These are phyloP conservation scores for Pleurotus tuber-regium DNA, from an alignment of 768 basidiomycete genomes.

Conservation along the genomic window DNA sequence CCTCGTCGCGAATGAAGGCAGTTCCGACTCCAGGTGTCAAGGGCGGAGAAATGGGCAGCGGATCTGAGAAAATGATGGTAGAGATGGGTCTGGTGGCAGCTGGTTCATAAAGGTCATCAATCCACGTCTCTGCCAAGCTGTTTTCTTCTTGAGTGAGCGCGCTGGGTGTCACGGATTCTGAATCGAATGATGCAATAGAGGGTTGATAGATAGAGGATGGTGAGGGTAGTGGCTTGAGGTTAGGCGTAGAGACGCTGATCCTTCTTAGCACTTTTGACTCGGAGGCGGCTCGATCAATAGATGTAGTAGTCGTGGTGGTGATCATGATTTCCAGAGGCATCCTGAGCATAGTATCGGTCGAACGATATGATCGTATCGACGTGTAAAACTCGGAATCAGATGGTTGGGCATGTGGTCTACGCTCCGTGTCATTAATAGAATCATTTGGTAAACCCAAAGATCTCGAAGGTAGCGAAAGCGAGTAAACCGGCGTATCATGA, in stretches of 20 bases:
- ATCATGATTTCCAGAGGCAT: background rate
- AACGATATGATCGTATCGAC: background rate
- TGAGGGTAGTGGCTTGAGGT: background rate
- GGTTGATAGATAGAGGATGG: background rate
- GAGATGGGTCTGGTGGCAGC: background rate
- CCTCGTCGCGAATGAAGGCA: background rate
- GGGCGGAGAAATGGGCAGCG: background rate
- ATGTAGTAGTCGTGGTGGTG: background rate
- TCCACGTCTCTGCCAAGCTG: background rate
- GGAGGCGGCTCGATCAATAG: background rate
- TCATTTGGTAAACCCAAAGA: background rate
- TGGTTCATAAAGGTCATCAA: constrained; percentile 2
- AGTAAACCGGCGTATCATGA: background rate
- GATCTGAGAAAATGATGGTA: background rate
- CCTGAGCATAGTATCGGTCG: background rate
- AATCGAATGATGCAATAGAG: background rate
- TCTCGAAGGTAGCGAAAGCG: background rate
- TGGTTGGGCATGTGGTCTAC: no score
- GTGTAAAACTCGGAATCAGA: constrained; percentile 4
- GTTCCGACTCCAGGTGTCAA: background rate
- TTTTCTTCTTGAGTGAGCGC: background rate
- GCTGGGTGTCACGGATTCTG: background rate
- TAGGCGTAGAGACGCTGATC: background rate
- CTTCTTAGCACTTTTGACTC: background rate
- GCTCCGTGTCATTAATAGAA: background rate